These are phyloP conservation scores for Russula sp. DNA, from an alignment of 768 basidiomycete genomes.

Conservation along the genomic window DNA sequence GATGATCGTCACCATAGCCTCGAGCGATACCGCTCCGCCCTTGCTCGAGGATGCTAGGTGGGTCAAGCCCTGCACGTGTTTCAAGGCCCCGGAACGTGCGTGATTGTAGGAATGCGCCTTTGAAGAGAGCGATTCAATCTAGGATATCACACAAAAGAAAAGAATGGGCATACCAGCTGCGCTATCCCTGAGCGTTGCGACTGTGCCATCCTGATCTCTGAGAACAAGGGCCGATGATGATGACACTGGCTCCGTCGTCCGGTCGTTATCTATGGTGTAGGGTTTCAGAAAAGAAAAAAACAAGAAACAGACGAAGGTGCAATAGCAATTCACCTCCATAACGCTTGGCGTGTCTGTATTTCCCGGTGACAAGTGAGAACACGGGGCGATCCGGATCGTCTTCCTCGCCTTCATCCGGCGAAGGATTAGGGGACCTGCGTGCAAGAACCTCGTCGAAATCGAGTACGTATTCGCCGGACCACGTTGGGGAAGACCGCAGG, in stretches of 20 bases:
- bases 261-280: conserved; percentile 23
- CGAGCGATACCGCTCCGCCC: conserved; percentile 86
- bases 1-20: conserved; percentile 61
- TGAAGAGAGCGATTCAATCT: conserved; percentile 1
- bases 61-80: conserved; percentile 64
- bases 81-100: conserved; percentile 82
- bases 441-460: conserved; percentile 47
- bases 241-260: conserved; percentile 19
- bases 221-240: conserved; percentile 39
- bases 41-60: conserved; percentile 76
- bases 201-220: conserved; percentile 55
- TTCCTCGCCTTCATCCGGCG: conserved; percentile 31
- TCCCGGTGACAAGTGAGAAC: conserved; percentile 84
- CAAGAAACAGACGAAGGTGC: not conserved
- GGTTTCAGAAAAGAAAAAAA: not conserved
- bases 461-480: conserved; percentile 73
- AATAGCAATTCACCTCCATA: not conserved
- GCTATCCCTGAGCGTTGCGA: conserved; percentile 52
- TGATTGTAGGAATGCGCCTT: conserved; percentile 63
- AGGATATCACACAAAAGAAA: conserved; percentile 1
- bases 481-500: conserved; percentile 57
- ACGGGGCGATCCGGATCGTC: conserved; percentile 64
- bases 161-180: conserved; percentile 51
- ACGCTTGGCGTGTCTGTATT: conserved; percentile 45
- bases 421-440: not conserved